A percentile compares a stretch with the other conserved stretches of the same genome.
These are phyloP conservation scores for Clarireedia paspali DNA, from an alignment of 2,329 filamentous ascomycete genomes.

Conservation along the genomic window DNA sequence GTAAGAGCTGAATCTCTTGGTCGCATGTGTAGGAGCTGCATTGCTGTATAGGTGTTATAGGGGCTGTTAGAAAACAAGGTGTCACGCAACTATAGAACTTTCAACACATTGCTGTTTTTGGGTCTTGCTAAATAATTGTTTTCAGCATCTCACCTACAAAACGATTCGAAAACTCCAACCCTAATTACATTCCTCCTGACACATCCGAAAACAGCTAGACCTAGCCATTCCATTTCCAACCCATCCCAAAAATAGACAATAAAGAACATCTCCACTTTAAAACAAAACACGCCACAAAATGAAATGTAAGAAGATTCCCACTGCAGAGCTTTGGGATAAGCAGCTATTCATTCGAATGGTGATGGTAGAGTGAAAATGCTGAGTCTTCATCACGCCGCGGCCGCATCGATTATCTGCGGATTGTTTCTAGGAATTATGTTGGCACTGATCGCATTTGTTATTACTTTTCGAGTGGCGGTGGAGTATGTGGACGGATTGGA, in stretches of 20 bases:
- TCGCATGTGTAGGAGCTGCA: no score
- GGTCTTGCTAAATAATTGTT: not conserved
- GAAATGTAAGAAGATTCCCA: not conserved
- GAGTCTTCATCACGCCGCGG: constrained; percentile 1
- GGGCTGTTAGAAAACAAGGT: no score
- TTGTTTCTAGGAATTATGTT: constrained; percentile 2
- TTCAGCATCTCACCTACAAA: not conserved
- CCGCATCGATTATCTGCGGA: constrained; percentile 3
- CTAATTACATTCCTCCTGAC: not conserved
- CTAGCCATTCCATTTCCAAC: no score
- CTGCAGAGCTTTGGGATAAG: no score
- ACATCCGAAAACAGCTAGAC: not conserved
- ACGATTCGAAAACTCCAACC: not conserved
- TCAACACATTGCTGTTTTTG: not conserved
- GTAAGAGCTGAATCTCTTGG: no score
- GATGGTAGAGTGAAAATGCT: not conserved
- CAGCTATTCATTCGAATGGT: no score
- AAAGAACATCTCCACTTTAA: no score
- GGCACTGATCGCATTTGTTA: not conserved
- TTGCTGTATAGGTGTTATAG: no score
- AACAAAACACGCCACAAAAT: not conserved
- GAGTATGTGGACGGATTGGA: not conserved
- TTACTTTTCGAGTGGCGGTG: constrained; percentile 4
- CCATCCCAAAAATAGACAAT: no score
- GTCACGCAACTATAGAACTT: not conserved